These are phyloP conservation scores for Angomonas deanei DNA, from an alignment of 208 protist species.

Conservation along the genomic window DNA sequence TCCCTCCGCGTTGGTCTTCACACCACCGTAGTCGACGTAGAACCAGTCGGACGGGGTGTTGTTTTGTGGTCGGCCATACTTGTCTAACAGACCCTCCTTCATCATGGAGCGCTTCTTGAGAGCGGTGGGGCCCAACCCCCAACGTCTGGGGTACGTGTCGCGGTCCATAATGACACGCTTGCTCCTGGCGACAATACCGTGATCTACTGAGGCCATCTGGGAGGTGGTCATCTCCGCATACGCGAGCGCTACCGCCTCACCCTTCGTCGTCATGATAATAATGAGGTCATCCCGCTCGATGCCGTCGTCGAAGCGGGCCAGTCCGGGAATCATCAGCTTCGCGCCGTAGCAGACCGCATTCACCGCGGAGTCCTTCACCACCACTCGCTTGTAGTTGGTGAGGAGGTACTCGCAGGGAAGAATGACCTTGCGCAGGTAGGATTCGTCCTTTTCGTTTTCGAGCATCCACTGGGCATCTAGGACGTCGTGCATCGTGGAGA, in stretches of 20 bases:
- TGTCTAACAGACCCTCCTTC: constrained; percentile 96
- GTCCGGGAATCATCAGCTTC: constrained; percentile 99
- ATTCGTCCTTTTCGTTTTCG: constrained; percentile 97
- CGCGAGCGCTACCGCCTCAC: constrained; percentile 98
- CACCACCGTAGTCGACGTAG: constrained; percentile 92
- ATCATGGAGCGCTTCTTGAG: constrained; percentile 97
- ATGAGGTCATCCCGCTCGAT: constrained; percentile 97
- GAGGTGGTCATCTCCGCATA: constrained; percentile 98
- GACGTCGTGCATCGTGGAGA: constrained; percentile 99
- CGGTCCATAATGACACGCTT: constrained; percentile 99
- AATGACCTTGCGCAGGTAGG: constrained; percentile 96
- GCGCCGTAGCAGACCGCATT: constrained; percentile 99
- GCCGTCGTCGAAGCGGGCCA: constrained; percentile 95
- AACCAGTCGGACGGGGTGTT: constrained; percentile 96
- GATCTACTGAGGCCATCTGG: constrained; percentile 95
- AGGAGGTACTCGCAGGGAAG: constrained; percentile 98
- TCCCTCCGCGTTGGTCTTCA: constrained; percentile 82
- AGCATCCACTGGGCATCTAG: constrained; percentile 98
- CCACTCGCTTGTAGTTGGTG: constrained; percentile 96
- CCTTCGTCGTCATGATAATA: constrained; percentile 99
- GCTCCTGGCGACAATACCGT: constrained; percentile 97
- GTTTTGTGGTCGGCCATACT: constrained; percentile 97
- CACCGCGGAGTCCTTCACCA: constrained; percentile 99
- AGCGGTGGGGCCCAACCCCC: constrained; percentile 96
- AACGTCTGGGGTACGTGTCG: constrained; percentile 98